Conservation (phyloP, 352 stramenopile genomes). For the Phytophthora quininea region DNA sequence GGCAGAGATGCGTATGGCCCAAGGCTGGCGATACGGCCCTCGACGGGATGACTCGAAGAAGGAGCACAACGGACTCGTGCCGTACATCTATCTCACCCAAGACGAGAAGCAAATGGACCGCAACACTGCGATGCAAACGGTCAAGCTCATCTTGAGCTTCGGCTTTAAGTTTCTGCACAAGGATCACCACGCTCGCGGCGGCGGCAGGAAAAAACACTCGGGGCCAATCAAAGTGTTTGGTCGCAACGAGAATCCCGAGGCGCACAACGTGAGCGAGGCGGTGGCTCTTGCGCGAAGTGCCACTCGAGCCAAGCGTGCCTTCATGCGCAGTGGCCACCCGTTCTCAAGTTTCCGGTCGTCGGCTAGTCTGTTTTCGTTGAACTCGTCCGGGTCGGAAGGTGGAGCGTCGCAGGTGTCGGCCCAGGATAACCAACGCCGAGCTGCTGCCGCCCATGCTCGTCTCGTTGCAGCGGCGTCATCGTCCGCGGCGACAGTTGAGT, state of each 20-base stretch:
- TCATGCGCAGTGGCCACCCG: conserved; percentile 38
- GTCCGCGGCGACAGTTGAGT: conserved; percentile 29
- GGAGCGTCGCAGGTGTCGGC: conserved; percentile 8
- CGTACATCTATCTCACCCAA: conserved; percentile 80
- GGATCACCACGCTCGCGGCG: conserved; percentile 47
- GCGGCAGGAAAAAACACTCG: conserved; percentile 48
- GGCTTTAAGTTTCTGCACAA: conserved; percentile 74
- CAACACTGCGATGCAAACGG: conserved; percentile 84
- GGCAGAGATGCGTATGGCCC: conserved; percentile 80
- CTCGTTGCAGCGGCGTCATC: conserved; percentile 32
- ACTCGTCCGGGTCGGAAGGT: conserved; percentile 30
- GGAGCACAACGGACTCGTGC: conserved; percentile 78
- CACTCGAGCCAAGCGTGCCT: conserved; percentile 62
- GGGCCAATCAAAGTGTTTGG: conserved; percentile 59
- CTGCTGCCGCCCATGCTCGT: conserved; percentile 27
- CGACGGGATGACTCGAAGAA: conserved; percentile 67
- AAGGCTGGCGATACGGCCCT: conserved; percentile 80
- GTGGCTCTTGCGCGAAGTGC: conserved; percentile 51
- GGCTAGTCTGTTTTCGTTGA: conserved; percentile 39
- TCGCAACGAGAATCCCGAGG: conserved; percentile 67
- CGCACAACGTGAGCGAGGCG: conserved; percentile 58
- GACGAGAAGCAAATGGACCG: conserved; percentile 87
- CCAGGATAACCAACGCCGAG: conserved; percentile 18
- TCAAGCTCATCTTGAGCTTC: conserved; percentile 79
- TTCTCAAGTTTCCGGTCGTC: conserved; percentile 37